phyloP scores from a whole-genome alignment of 257 asterid species.

The Osmanthus fragrans region DNA sequence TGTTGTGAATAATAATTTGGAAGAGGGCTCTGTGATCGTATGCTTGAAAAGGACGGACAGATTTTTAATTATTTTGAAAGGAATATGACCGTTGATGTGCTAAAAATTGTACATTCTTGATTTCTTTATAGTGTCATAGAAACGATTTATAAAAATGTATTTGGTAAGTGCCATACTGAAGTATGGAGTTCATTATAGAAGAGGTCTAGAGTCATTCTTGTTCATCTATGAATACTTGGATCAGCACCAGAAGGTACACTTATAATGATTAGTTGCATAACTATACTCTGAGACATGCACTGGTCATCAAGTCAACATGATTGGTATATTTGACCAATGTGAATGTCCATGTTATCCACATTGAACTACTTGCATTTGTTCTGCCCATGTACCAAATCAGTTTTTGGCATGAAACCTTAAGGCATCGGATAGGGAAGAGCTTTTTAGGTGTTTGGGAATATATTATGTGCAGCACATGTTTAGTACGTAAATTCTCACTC shows the following conservation, averaged over 20 bases:
- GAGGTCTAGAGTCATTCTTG: slow-evolving; percentile 10
- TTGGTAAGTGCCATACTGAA: not conserved
- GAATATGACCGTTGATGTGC: not conserved
- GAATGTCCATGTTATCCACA: slow-evolving; percentile 13
- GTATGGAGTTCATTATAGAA: slow-evolving; percentile 1
- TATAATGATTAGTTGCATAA: not conserved
- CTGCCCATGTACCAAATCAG: not conserved
- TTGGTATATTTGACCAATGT: slow-evolving; percentile 19
- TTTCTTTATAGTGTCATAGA: not conserved
- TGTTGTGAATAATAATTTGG: not conserved
- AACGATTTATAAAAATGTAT: not conserved
- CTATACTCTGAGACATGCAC: slow-evolving; percentile 3
- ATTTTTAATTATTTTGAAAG: not conserved
- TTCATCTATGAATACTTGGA: slow-evolving; percentile 13
- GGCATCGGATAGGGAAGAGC: slow-evolving; percentile 10
- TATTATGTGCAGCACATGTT: slow-evolving; percentile 14
- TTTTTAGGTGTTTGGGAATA: slow-evolving; percentile 11
- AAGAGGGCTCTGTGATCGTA: not conserved
- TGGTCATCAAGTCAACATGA: slow-evolving; percentile 13
- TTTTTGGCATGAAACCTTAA: not conserved
- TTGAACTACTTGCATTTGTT: slow-evolving; percentile 21
- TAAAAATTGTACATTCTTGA: not conserved
- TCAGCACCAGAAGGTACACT: slow-evolving; percentile 9
- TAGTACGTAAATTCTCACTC: not conserved
- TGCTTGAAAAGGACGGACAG: not conserved